phyloP scores from a whole-genome alignment of 1,284 basidiomycete genomes.

The Ganoderma leucocontextum region DNA sequence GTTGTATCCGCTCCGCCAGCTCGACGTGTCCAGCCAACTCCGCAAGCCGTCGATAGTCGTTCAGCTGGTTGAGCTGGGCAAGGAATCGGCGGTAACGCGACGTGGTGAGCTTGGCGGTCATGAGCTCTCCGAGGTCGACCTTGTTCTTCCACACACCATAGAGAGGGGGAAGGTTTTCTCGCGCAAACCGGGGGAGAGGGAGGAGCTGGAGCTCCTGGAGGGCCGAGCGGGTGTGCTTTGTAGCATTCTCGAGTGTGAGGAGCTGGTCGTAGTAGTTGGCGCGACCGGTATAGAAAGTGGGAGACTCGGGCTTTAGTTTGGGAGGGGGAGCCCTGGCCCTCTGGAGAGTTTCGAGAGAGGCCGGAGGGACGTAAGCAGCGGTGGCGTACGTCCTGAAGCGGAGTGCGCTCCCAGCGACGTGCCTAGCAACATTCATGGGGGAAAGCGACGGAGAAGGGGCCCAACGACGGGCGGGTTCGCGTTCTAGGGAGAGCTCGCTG shows the following conservation, averaged over 20 bases:
- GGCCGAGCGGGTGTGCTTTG: slow-evolving; percentile 62
- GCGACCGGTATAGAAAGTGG: slow-evolving; percentile 90
- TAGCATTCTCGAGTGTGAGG: slow-evolving; percentile 70
- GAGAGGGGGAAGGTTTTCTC: slow-evolving; percentile 65
- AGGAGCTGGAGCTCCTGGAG: slow-evolving; percentile 77
- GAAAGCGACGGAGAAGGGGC: slow-evolving; percentile 14
- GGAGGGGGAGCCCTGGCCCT: slow-evolving; percentile 33
- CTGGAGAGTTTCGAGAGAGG: slow-evolving; percentile 39
- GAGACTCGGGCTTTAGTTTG: slow-evolving; percentile 57
- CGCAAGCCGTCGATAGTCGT: slow-evolving; percentile 77
- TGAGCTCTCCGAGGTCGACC: slow-evolving; percentile 62
- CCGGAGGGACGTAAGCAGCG: slow-evolving; percentile 46
- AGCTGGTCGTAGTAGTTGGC: slow-evolving; percentile 82
- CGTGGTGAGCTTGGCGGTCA: slow-evolving; percentile 72
- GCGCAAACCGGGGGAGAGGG: slow-evolving; percentile 79
- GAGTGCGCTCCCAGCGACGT: slow-evolving; percentile 25
- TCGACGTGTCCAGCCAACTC: slow-evolving; percentile 67
- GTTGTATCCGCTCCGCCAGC: slow-evolving; percentile 61
- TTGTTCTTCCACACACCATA: slow-evolving; percentile 76
- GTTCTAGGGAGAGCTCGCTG: slow-evolving; percentile 28
- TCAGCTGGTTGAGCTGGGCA: slow-evolving; percentile 74
- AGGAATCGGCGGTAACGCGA: slow-evolving; percentile 78
- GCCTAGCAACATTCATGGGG: slow-evolving; percentile 34
- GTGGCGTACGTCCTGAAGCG: slow-evolving; percentile 34
- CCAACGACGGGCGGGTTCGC: slow-evolving; percentile 20